phyloP scores from a whole-genome alignment of 495 filamentous ascomycete species.

The Alectoria sarmentosa region DNA sequence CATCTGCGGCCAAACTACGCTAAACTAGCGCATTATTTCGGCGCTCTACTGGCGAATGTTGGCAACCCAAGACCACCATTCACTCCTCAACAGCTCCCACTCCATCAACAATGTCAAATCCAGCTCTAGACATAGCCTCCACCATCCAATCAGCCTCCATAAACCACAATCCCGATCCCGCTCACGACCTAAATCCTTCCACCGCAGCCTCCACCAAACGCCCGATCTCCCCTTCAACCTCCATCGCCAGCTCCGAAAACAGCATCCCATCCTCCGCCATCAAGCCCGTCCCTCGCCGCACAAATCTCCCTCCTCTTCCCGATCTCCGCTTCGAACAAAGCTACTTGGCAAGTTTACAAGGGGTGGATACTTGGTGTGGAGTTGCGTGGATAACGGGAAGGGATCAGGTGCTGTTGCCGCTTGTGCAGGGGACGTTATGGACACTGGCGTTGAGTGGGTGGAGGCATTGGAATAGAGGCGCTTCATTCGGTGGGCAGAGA shows the following conservation, averaged over 20 bases:
- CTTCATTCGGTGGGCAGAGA: constrained; percentile 60
- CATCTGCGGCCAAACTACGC: not conserved
- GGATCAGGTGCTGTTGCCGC: constrained; percentile 82
- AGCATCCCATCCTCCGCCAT: constrained; percentile 52
- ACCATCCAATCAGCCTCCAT: constrained; percentile 75
- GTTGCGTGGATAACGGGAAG: constrained; percentile 76
- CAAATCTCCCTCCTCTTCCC: constrained; percentile 72
- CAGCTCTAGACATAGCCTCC: constrained; percentile 57
- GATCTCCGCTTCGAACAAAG: constrained; percentile 97
- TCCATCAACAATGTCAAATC: constrained; percentile 30
- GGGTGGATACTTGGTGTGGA: constrained; percentile 66
- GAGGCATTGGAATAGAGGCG: constrained; percentile 72
- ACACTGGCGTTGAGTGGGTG: constrained; percentile 72
- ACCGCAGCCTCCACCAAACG: constrained; percentile 57
- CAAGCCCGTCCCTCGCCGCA: constrained; percentile 44
- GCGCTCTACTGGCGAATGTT: not conserved
- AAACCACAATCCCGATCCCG: constrained; percentile 56
- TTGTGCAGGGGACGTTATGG: constrained; percentile 79
- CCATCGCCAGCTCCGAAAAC: constrained; percentile 36
- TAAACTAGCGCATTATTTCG: not conserved
- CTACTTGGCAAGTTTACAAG: constrained; percentile 77
- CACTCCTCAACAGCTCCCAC: not conserved
- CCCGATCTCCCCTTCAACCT: constrained; percentile 29
- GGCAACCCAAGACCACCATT: not conserved
- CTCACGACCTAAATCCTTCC: constrained; percentile 74